Evolutionary conservation across 257 asterid genomes (phyloP).

Genomic region (Knoxia roxburghii): DNA sequence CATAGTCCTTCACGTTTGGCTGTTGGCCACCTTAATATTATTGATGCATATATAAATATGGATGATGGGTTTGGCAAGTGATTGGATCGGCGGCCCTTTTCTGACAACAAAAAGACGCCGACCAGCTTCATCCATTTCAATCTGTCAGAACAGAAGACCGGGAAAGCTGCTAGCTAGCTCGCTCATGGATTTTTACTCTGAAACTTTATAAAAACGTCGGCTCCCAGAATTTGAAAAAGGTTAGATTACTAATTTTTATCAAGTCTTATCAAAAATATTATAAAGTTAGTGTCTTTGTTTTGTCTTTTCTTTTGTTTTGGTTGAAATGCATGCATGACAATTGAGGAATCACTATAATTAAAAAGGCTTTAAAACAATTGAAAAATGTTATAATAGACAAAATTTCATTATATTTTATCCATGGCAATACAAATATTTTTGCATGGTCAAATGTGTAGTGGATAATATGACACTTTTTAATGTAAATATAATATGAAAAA

Average conservation of each 20-base stretch:
- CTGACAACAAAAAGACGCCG: conserved; percentile 7
- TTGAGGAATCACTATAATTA: too few species aligned
- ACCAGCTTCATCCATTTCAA: conserved; percentile 17
- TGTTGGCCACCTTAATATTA: conserved; percentile 22
- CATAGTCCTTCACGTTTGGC: conserved; percentile 16
- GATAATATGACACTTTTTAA: too few species aligned
- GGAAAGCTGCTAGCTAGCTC: background rate
- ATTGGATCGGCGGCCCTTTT: conserved; percentile 6
- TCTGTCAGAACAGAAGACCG: background rate
- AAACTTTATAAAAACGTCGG: conserved; percentile 9
- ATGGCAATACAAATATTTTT: too few species aligned
- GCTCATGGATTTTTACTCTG: background rate
- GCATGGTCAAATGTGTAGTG: too few species aligned
- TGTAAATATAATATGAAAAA: too few species aligned
- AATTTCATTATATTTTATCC: too few species aligned
- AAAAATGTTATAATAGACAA: too few species aligned
- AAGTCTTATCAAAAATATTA: conserved; percentile 28
- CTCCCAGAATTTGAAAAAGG: conserved; percentile 11
- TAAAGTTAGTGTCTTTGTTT: background rate
- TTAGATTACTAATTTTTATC: conserved; percentile 18
- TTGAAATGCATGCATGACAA: conserved; percentile 22
- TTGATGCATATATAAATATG: background rate
- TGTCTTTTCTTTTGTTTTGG: conserved; percentile 2
- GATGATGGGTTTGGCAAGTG: conserved; percentile 9
- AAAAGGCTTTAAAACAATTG: too few species aligned